Evolutionary conservation across 176 grass and related monocot genomes (phyloP), one percentile per base, ranked within the genome.

Genomic region (Aechmea fasciata): DNA sequence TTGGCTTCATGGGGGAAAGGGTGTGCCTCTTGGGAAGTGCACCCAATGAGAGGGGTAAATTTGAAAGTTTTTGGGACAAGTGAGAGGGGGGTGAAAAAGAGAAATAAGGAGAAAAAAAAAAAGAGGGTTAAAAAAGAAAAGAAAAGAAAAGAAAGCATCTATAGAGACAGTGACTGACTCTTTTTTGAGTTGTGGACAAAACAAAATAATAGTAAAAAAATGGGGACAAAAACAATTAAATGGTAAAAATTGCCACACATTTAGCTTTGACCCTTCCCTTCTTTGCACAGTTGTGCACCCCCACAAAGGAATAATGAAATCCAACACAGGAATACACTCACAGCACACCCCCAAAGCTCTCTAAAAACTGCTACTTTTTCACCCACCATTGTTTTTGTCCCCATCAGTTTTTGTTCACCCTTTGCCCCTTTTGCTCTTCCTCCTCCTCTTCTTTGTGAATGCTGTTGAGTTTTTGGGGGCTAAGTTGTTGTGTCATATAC

Each of bases 231-330:
- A 41, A 61, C 7, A n/a, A 18, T 22, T 18, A 61, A 18, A 3
- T 15, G 55, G 54, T 6, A 17, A 3, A 23, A 73, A 63, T 63
- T 49, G 15, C 11, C 47, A 48, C 51, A 51, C 18, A 28, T 64
- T 73, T 73, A 11, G 41, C 71, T 50, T 64, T 73, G 71, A 64
- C 71, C 15, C 6, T 19, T n/a, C 17, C 11, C 17, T 23, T 64
- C 19, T 64, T 64, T 64, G 22, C 18, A 51, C 24, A 19, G 15
- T 13, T 73, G 71, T 47, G 48, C 71, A 64, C 20, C 47, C 47
- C 47, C 71, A 51, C 71, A 51, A 23, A 28, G 17, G 50, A 24
- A 73, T 25, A 50, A 63, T 19, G 18, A 64, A 50, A 73, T n/a
- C 49, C 49, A 24, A 20, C 48, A 9, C 24, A 3, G 50, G n/a